Percentiles rank a stretch among this genome's conserved stretches.
Evolutionary conservation across 768 basidiomycete species (phyloP).

Genomic region (Nidula microcarpa): DNA sequence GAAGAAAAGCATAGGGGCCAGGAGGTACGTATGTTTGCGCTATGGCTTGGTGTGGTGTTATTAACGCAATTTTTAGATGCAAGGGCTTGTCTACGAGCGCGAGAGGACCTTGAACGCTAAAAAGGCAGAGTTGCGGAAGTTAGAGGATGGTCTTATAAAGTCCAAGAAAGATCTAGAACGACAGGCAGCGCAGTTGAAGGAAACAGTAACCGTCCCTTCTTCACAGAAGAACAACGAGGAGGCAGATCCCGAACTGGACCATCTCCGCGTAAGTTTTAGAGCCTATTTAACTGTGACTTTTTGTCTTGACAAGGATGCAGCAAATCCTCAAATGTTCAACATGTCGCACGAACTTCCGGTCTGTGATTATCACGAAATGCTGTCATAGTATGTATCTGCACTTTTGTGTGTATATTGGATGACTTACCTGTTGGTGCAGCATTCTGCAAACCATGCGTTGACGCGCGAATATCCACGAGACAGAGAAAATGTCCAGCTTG

Average conservation of each 20-base stretch:
- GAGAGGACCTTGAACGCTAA: slow-evolving; percentile 25
- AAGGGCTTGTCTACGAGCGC: slow-evolving; percentile 25
- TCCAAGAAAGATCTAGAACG: slow-evolving; percentile 51
- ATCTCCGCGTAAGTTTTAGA: slow-evolving; percentile 52
- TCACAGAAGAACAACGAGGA: slow-evolving; percentile 20
- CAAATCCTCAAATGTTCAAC: slow-evolving; percentile 85
- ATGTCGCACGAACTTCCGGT: slow-evolving; percentile 75
- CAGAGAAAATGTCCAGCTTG: slow-evolving; percentile 96
- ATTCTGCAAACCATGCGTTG: slow-evolving; percentile 83
- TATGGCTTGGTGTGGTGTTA: background rate
- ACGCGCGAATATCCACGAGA: slow-evolving; percentile 81
- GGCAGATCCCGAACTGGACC: slow-evolving; percentile 46
- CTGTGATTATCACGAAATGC: slow-evolving; percentile 82
- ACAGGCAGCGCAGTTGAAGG: slow-evolving; percentile 41
- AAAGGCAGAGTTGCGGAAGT: slow-evolving; percentile 31
- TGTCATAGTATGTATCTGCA: slow-evolving; percentile 72
- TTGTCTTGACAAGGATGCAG: slow-evolving; percentile 31
- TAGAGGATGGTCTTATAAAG: slow-evolving; percentile 47
- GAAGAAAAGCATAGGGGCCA: slow-evolving; percentile 31
- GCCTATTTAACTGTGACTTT: background rate
- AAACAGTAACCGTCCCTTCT: slow-evolving; percentile 23
- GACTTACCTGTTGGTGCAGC: slow-evolving; percentile 41
- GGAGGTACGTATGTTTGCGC: slow-evolving; percentile 29
- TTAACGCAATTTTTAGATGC: slow-evolving; percentile 3
- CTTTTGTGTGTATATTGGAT: background rate